phyloP scores from a whole-genome alignment of 306 rosid genomes.

The Luffa acutangula region DNA sequence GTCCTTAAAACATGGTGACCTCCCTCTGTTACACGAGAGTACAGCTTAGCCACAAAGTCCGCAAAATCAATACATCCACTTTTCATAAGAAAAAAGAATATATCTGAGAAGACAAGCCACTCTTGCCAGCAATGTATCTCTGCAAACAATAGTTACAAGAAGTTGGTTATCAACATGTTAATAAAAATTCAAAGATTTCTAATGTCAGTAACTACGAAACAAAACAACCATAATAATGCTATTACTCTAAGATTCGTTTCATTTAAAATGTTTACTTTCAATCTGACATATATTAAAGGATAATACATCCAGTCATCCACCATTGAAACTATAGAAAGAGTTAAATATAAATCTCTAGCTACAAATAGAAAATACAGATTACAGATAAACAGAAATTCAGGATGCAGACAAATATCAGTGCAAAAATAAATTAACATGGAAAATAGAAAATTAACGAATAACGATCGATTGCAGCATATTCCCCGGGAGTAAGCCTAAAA shows the following conservation, averaged over 20 bases:
- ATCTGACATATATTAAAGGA: neutral
- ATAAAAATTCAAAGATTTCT: neutral
- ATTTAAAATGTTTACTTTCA: neutral
- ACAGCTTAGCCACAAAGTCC: conserved; percentile 92
- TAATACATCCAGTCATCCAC: neutral
- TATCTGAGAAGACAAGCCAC: conserved; percentile 93
- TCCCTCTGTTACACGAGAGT: conserved; percentile 71
- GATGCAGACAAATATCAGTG: neutral
- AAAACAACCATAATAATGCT: conserved; percentile 1
- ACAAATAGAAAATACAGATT: neutral
- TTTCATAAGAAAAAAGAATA: conserved; percentile 77
- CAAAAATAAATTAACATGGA: neutral
- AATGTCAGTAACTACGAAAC: conserved; percentile 7
- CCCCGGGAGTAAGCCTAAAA: neutral
- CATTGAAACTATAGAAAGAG: neutral
- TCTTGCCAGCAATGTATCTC: conserved; percentile 99
- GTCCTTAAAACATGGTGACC: conserved; percentile 74
- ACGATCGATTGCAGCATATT: neutral
- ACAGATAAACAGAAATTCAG: neutral
- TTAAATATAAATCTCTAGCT: neutral
- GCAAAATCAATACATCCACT: conserved; percentile 93
- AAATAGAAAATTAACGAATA: neutral
- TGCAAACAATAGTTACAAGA: conserved; percentile 42
- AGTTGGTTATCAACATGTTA: conserved; percentile 15
- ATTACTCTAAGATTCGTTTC: neutral